Conservation (phyloP, 2,329 filamentous ascomycete species). For the Exophiala lecanii-corni region DNA sequence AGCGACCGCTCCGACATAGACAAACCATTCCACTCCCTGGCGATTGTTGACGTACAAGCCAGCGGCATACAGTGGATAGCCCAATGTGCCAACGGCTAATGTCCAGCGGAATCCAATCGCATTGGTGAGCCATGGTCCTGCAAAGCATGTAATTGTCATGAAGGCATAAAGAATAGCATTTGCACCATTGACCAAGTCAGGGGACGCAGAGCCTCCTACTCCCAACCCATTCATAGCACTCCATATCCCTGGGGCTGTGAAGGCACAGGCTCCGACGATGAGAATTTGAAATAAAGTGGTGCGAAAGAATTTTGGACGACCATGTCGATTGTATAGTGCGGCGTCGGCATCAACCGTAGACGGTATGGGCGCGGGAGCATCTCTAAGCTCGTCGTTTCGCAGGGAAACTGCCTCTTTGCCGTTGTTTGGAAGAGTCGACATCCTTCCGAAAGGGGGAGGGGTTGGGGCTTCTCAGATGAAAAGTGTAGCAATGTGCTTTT, state of each 20-base stretch:
- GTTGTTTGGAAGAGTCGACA: conserved; percentile 1
- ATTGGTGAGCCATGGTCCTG: conserved; percentile 37
- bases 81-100: conserved; percentile 41
- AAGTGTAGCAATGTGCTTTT: neutral
- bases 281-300: conserved; percentile 47
- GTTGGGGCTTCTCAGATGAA: too few relatives aligned
- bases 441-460: too few relatives aligned
- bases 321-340: neutral
- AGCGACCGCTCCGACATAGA: conserved; percentile 40
- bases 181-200: conserved; percentile 42
- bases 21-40: conserved; percentile 42
- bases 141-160: conserved; percentile 43
- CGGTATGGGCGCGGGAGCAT: neutral
- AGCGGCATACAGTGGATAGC: conserved; percentile 43
- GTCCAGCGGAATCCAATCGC: conserved; percentile 38
- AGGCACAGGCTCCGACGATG: conserved; percentile 41
- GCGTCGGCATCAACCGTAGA: neutral
- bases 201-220: conserved; percentile 36
- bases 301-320: conserved; percentile 26
- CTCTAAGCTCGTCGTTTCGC: conserved; percentile 4
- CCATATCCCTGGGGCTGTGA: conserved; percentile 47
- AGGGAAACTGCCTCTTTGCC: conserved; percentile 5
- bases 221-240: conserved; percentile 43
- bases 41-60: conserved; percentile 44
- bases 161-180: conserved; percentile 46